Conservation (phyloP, 495 filamentous ascomycete species). For the Annulohypoxylon nitens region DNA sequence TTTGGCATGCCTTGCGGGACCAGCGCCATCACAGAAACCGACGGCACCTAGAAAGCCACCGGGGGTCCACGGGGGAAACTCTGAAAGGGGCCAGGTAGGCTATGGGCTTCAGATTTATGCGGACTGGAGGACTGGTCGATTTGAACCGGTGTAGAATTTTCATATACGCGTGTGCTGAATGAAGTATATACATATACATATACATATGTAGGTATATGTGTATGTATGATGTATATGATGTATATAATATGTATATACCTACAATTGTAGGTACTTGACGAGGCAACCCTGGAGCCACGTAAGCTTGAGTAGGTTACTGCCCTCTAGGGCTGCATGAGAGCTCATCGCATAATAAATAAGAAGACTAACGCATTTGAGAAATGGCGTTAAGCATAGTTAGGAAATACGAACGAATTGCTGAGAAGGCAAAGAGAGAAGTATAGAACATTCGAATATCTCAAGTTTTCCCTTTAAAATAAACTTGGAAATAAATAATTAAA, state of each 20-base stretch:
- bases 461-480: too few species aligned
- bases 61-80: not conserved
- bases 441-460: not conserved
- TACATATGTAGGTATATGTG: too few species aligned
- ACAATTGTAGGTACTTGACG: constrained; percentile 2
- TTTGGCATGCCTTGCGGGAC: constrained; percentile 12
- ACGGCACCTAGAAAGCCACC: not conserved
- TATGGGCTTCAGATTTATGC: constrained; percentile 12
- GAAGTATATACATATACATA: too few species aligned
- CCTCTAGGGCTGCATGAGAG: not conserved
- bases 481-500: too few species aligned
- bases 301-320: constrained; percentile 19
- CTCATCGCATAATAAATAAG: constrained; percentile 5
- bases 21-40: not conserved
- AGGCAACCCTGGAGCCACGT: constrained; percentile 31
- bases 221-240: too few species aligned
- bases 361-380: not conserved
- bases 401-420: not conserved
- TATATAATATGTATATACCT: not conserved
- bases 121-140: not conserved
- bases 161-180: not conserved
- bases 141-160: constrained; percentile 28
- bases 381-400: constrained; percentile 2
- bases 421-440: not conserved
- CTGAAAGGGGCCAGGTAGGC: not conserved